phyloP scores from a whole-genome alignment of 2,329 filamentous ascomycete genomes.

The Berkeleyomyces basicola region DNA sequence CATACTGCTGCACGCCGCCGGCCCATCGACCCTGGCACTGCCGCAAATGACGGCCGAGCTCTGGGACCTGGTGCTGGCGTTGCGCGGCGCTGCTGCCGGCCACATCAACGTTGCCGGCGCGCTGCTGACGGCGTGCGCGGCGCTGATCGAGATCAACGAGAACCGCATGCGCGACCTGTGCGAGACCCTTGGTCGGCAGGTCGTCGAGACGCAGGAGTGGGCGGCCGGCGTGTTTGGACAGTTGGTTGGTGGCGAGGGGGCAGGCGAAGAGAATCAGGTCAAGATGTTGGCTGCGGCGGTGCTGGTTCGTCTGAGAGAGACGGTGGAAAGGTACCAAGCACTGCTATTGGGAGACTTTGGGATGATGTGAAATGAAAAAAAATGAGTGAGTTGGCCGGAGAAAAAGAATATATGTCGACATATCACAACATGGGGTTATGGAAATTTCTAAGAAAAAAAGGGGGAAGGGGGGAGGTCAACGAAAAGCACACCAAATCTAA shows the following conservation, averaged over 20 bases:
- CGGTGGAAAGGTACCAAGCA: constrained; percentile 66
- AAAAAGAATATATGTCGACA: no score
- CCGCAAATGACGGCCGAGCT: constrained; percentile 71
- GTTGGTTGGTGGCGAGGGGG: constrained; percentile 29
- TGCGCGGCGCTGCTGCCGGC: constrained; percentile 42
- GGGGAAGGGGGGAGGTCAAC: no score
- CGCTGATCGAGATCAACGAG: constrained; percentile 66
- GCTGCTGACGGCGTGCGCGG: constrained; percentile 62
- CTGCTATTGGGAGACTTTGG: constrained; percentile 51
- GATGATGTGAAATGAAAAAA: not conserved
- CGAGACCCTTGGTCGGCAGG: constrained; percentile 53
- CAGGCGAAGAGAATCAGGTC: constrained; percentile 58
- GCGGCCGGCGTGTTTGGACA: constrained; percentile 57
- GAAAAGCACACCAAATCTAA: no score
- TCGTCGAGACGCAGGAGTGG: constrained; percentile 83
- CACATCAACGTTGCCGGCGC: constrained; percentile 56
- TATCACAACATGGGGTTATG: no score
- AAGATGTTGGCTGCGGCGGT: constrained; percentile 65
- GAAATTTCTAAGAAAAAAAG: no score
- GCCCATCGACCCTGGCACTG: constrained; percentile 59
- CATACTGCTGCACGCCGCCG: constrained; percentile 66
- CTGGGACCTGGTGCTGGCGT: constrained; percentile 60
- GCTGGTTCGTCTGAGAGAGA: constrained; percentile 61
- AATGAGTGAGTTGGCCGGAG: no score
- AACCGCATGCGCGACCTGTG: constrained; percentile 56